phyloP scores from a whole-genome alignment of 345 rosid species.

The Salix brachista region DNA sequence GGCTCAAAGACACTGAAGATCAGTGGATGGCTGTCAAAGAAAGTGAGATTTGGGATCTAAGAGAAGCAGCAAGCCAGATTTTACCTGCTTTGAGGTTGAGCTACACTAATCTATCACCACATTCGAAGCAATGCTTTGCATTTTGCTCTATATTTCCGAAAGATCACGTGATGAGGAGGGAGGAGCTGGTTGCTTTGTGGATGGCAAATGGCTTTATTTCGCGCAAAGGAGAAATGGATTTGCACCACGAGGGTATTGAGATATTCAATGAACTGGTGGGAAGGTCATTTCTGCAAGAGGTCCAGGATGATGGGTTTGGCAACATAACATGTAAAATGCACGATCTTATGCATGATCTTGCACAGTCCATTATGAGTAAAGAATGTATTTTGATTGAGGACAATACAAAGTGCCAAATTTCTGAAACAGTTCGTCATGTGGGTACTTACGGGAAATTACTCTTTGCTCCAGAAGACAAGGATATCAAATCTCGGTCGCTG shows the following conservation, averaged over 20 bases:
- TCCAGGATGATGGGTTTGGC: not conserved
- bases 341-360: constrained; percentile 24
- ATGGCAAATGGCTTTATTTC: constrained; percentile 27
- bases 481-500: not conserved
- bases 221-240: not conserved
- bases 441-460: not conserved
- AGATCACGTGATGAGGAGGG: not conserved
- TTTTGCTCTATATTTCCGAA: constrained; percentile 7
- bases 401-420: not conserved
- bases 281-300: constrained; percentile 18
- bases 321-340: constrained; percentile 17
- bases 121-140: constrained; percentile 1
- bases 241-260: constrained; percentile 9
- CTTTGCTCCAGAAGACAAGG: not conserved
- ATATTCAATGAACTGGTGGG: constrained; percentile 11
- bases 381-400: not conserved
- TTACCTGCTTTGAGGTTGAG: constrained; percentile 4
- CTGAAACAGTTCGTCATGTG: not conserved
- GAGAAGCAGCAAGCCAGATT: not conserved
- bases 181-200: constrained; percentile 14
- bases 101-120: not conserved
- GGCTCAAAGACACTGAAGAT: not conserved
- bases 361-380: not conserved
- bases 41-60: constrained; percentile 13
- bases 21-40: constrained; percentile 5